Base-by-base conservation (phyloP, 2,329 filamentous ascomycete species). In the Ophidiomyces ophidiicola region DNA sequence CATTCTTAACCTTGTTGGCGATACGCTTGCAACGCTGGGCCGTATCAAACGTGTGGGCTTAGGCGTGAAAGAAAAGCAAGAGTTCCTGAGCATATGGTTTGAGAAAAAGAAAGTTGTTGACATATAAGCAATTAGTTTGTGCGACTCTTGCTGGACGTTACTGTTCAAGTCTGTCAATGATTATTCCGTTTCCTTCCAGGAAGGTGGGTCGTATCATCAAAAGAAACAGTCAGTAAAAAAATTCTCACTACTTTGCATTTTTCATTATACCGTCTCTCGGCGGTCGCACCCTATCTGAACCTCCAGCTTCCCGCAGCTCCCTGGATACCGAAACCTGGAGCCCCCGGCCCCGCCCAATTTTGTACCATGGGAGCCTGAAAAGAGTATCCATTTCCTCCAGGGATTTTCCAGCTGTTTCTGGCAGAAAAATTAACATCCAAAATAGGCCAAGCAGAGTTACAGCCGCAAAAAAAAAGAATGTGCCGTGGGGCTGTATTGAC, bases 11-110 rank as follows among this genome's bases (percentile, higher is more conserved):
- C 72, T 74, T 24, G 74, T 98, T 11, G 84, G 76, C 1, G 90
- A 96, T 50, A 78, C 86, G 7, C 66, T 98, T 41, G 86, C 90
- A n/a, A 67, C 88, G 38, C 60, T 98, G 38, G 84, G 87, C 1
- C 69, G 90, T 44, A 87, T 90, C 26, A 93, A 92, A 67, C 72
- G 88, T 41, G 85, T 98, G 1, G 86, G 82, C 0, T 59, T 98
- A 48, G 86, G 84, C 0, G 69, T 93, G 40, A 67, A 71, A 51
- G 85, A 96, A 45, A 98, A 98, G 68, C 66, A 70, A 17, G 74
- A 77, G 4, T 98, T 98, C 60, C 70, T 93, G 19, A 71, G 78
- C 39, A 77, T 78, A 20, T 88, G 78, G 78, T 42, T 38, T 4
- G 43, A 36, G 15, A 39, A 28, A 6, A 45, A 32, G 8, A 31